phyloP scores from a whole-genome alignment of 495 filamentous ascomycete species.

The Podospora pseudoanserina region DNA sequence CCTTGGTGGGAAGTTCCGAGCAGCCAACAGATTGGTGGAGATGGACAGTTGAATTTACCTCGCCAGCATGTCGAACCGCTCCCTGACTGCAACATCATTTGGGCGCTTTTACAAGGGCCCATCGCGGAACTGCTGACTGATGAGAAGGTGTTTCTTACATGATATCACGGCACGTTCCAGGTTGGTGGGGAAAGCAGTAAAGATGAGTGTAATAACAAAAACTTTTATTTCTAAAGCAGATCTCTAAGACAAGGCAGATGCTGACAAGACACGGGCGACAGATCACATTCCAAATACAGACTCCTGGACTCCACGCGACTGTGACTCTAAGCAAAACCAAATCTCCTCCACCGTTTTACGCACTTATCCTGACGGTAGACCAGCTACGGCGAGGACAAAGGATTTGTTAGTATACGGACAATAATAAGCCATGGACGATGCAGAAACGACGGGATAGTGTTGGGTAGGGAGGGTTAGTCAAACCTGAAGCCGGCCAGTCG shows the following conservation, averaged over 20 bases:
- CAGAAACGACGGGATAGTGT: neutral
- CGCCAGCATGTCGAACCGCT: neutral
- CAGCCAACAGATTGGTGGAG: neutral
- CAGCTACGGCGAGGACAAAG: neutral
- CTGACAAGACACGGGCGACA: neutral
- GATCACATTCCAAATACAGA: neutral
- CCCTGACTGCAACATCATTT: neutral
- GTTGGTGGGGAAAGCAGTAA: neutral
- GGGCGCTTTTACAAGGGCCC: neutral
- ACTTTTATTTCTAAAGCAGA: neutral
- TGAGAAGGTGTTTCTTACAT: conserved; percentile 6
- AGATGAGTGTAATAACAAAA: neutral
- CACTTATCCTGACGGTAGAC: neutral
- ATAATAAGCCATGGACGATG: neutral
- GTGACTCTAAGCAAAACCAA: neutral
- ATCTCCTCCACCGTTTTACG: neutral
- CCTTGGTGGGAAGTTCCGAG: neutral
- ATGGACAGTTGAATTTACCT: neutral
- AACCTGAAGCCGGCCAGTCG: neutral
- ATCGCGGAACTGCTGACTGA: neutral
- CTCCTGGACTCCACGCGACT: neutral
- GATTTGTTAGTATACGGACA: neutral
- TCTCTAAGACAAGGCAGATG: neutral
- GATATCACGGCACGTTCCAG: neutral
- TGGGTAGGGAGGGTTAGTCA: neutral